These are phyloP conservation scores for Arabidopsis thaliana DNA, from an alignment of 345 rosid species.

Conservation along the genomic window DNA sequence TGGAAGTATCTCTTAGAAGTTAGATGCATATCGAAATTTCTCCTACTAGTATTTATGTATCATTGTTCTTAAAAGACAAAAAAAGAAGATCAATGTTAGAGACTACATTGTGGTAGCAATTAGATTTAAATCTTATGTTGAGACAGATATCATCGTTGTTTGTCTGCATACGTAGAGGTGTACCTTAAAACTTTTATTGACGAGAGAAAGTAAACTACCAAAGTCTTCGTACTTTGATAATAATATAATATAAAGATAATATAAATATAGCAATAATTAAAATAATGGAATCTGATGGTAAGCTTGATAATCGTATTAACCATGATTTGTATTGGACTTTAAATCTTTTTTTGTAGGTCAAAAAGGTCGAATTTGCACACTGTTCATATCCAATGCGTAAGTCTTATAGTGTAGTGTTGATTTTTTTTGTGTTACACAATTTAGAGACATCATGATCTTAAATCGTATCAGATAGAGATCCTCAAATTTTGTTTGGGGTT, in stretches of 20 bases:
- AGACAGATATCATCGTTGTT: not conserved
- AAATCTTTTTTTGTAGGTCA: not conserved
- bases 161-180: not conserved
- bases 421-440: slow-evolving; percentile 6
- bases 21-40: too few species aligned
- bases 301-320: slow-evolving; percentile 18
- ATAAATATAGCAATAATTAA: not conserved
- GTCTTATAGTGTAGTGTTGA: slow-evolving; percentile 10
- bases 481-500: slow-evolving; percentile 13
- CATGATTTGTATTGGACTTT: slow-evolving; percentile 36
- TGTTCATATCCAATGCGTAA: slow-evolving; percentile 39
- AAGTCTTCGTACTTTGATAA: not conserved
- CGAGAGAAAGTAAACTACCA: not conserved
- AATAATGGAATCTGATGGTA: slow-evolving; percentile 15
- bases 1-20: too few species aligned
- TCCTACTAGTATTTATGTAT: not conserved
- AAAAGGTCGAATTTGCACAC: slow-evolving; percentile 31
- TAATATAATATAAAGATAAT: not conserved
- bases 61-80: not conserved
- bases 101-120: not conserved
- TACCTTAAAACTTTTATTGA: slow-evolving; percentile 4
- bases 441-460: slow-evolving; percentile 36
- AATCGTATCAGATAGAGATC: slow-evolving; percentile 34
- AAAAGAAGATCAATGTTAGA: not conserved
- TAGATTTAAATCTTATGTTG: not conserved